These are phyloP conservation scores for Cinnamomum chago DNA, from an alignment of 164 flowering plant genomes.

Conservation along the genomic window DNA sequence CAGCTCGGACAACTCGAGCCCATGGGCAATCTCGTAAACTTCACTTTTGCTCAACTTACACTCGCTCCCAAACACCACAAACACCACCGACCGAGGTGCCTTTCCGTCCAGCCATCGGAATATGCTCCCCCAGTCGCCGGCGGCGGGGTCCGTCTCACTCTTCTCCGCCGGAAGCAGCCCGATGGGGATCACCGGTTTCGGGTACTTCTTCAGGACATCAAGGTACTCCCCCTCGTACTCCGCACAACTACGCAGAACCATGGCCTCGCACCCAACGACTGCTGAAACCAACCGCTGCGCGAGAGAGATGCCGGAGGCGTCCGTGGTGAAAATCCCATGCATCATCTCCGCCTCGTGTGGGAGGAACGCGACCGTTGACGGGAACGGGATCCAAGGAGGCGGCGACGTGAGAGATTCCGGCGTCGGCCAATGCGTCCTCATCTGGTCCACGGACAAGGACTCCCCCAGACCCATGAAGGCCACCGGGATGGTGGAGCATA, in stretches of 20 bases:
- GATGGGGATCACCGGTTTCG: slow-evolving; percentile 12
- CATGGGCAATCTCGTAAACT: slow-evolving; percentile 42
- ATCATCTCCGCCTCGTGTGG: slow-evolving; percentile 8
- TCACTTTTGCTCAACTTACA: slow-evolving; percentile 27
- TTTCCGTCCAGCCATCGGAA: slow-evolving; percentile 40
- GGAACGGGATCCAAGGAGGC: slow-evolving; percentile 40
- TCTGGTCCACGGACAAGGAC: not conserved
- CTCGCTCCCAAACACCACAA: slow-evolving; percentile 56
- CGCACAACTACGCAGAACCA: slow-evolving; percentile 34
- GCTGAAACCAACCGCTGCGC: too few species aligned
- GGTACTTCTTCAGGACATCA: slow-evolving; percentile 31
- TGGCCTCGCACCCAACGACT: slow-evolving; percentile 3
- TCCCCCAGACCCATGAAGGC: slow-evolving; percentile 17
- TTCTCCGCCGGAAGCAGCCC: slow-evolving; percentile 30
- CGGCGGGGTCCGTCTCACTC: slow-evolving; percentile 4
- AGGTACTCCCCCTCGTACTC: slow-evolving; percentile 63
- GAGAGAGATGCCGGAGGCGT: slow-evolving; percentile 12
- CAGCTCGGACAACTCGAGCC: slow-evolving; percentile 41
- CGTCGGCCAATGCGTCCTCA: not conserved
- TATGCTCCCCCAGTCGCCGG: slow-evolving; percentile 25
- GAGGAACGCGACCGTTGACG: slow-evolving; percentile 16
- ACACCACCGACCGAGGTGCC: slow-evolving; percentile 32
- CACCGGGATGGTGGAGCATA: slow-evolving; percentile 10
- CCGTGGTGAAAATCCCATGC: not conserved
- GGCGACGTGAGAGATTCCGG: slow-evolving; percentile 1